Conservation (phyloP, 257 asterid genomes). For the Solanum corneliomulleri region DNA sequence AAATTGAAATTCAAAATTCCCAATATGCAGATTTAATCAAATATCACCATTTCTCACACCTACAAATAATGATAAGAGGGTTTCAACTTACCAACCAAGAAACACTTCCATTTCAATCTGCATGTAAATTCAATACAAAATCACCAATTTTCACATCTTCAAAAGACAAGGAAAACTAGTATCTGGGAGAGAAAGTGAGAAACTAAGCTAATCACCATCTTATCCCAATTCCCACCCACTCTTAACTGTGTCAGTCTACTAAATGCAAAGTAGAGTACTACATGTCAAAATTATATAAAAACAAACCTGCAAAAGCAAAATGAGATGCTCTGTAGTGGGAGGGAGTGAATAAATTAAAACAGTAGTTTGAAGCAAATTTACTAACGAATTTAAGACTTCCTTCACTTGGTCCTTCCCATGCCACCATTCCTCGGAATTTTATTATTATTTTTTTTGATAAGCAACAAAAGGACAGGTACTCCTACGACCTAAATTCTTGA, state of each 20-base stretch:
- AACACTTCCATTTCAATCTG: neutral
- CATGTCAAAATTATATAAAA: neutral
- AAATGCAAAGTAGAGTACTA: neutral
- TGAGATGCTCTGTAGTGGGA: neutral
- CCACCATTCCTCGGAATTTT: neutral
- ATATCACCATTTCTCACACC: neutral
- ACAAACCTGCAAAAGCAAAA: neutral
- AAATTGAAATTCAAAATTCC: neutral
- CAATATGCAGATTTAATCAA: neutral
- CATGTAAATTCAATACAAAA: neutral
- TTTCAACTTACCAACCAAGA: neutral
- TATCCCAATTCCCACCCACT: neutral
- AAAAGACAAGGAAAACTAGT: neutral
- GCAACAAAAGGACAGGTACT: neutral
- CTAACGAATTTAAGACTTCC: neutral
- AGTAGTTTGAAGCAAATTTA: neutral
- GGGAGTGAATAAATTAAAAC: neutral
- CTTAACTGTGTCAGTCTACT: neutral
- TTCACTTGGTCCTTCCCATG: too few species aligned
- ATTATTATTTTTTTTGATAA: neutral
- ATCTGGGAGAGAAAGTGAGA: neutral
- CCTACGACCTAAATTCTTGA: neutral
- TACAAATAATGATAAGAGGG: neutral
- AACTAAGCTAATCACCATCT: neutral
- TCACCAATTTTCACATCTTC: neutral